Evolutionary conservation across 148 eudicot species (phyloP).

Genomic region (Polygonum aviculare): DNA sequence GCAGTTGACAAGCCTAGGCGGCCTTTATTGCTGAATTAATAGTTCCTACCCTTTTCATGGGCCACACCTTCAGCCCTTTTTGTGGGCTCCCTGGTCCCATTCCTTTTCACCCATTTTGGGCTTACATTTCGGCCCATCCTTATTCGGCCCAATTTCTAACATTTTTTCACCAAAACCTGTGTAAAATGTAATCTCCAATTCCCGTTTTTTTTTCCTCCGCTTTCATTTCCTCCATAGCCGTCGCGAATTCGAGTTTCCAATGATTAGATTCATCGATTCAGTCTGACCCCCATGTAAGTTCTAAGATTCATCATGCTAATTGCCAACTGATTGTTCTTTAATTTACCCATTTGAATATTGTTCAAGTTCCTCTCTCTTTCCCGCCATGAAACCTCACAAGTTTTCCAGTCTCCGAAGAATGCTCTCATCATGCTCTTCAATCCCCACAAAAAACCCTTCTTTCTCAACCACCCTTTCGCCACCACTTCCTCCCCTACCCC

Average conservation of each 20-base stretch:
- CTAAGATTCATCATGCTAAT: not conserved
- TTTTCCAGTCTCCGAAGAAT: not conserved
- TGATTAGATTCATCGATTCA: not conserved
- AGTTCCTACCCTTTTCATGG: not conserved
- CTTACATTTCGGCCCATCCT: not conserved
- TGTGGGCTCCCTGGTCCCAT: not conserved
- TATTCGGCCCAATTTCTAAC: not conserved
- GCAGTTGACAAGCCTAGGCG: too few relatives aligned
- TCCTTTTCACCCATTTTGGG: not conserved
- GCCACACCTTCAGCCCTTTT: not conserved
- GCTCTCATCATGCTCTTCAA: conserved; percentile 14
- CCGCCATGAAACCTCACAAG: conserved; percentile 24
- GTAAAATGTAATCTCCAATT: not conserved
- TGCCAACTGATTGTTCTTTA: not conserved
- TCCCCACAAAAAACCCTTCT: not conserved
- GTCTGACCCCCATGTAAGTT: not conserved
- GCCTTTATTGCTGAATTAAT: not conserved
- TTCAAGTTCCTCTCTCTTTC: not conserved
- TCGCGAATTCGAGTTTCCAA: not conserved
- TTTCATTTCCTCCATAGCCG: not conserved
- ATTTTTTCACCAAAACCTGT: not conserved
- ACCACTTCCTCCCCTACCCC: conserved; percentile 4
- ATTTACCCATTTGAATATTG: not conserved
- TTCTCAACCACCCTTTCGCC: not conserved
- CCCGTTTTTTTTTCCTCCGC: too few relatives aligned